Evolutionary conservation across 164 flowering plant species (phyloP), one percentile per base, ranked within the genome.

Genomic region (Platanus orientalis): DNA sequence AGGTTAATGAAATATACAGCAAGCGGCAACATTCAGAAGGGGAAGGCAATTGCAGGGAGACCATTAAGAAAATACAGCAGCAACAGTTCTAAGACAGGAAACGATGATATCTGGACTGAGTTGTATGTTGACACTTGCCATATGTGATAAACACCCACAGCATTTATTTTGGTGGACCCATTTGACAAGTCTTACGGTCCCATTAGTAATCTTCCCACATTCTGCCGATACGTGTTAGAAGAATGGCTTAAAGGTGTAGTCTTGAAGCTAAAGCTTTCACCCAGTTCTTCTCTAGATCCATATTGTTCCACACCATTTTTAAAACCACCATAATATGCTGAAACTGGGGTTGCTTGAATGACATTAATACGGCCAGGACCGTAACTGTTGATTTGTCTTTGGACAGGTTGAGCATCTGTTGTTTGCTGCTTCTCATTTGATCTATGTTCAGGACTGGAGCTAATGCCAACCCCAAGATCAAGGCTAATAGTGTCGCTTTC

Each of bases 401-500:
- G 76, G 25, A 50, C 20, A 26, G 60, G 65, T 47, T 67, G 71
- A 51, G 63, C 59, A 50, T 66, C 75, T 40, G 63, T 30, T 3
- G 64, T 25, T 57, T 61, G 71, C 27, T 64, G 76, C 67, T 65
- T 83, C 58, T 77, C 84, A 57, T 63, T 71, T 14, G 69, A 61
- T 70, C 79, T 74, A 52, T 75, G 79, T 40, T 84, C 89, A 63
- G 79, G 57, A 52, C 75, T 75, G 44, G 77, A 73, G 66, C 67
- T 72, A 21, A 85, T 81, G 23, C 94, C 98, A 67, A 90, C 92
- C 4, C 94, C 97, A 51, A 93, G 90, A 76, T 90, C 85, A 53
- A 93, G 96, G 77, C 96, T 84, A 40, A 93, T 73, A 20, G 83
- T 49, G 53, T 80, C 79, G 49, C 32, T 67, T 52, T 81, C 89